phyloP scores from a whole-genome alignment of 2,329 filamentous ascomycete genomes.

The Xylariomycetidae sp. region DNA sequence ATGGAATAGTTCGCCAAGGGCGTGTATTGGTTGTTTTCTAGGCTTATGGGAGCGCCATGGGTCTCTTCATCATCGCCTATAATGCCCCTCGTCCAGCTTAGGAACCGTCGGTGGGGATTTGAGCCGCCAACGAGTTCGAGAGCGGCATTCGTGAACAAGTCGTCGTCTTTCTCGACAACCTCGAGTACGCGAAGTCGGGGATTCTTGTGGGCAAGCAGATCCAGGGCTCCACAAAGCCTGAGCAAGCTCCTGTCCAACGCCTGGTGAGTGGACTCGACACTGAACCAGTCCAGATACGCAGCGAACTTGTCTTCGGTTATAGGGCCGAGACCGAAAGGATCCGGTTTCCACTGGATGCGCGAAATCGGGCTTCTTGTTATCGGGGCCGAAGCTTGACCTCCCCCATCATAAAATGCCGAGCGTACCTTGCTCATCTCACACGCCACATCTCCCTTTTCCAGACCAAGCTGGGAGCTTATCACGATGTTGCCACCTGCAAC shows the following conservation, averaged over 20 bases:
- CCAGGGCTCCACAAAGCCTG: background rate
- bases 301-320: background rate
- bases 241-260: background rate
- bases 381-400: background rate
- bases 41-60: too few species aligned
- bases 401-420: background rate
- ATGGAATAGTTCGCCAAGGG: too few species aligned
- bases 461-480: too few species aligned
- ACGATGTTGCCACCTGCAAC: too few species aligned
- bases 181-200: background rate
- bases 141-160: too few species aligned
- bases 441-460: background rate
- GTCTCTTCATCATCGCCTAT: too few species aligned
- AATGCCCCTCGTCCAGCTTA: too few species aligned
- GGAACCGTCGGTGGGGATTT: too few species aligned
- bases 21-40: too few species aligned
- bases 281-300: background rate
- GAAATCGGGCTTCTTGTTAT: background rate
- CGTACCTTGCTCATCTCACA: background rate
- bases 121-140: too few species aligned
- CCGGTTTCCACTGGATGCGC: background rate
- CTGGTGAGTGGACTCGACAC: background rate
- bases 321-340: background rate
- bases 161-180: too few species aligned
- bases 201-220: background rate